Conservation (phyloP, 805 yeast genomes). For the Debaryomyces castellii region DNA sequence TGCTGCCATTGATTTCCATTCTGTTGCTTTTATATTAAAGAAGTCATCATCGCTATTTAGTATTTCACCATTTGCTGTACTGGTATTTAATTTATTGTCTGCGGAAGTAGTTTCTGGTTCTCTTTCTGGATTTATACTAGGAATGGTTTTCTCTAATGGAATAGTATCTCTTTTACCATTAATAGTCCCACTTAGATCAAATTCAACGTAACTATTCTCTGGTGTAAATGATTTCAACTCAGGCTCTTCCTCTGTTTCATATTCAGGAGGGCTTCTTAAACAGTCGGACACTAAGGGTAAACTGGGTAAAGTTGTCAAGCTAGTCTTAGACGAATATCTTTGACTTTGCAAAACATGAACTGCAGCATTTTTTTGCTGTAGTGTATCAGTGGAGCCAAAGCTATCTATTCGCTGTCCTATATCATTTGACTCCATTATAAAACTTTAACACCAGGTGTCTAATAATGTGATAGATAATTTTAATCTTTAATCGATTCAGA, state of each 20-base stretch:
- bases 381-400: background rate
- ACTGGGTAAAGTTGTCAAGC: conserved; percentile 21
- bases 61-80: conserved; percentile 4
- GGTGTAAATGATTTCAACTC: conserved; percentile 2
- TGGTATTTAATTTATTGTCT: background rate
- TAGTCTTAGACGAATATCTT: conserved; percentile 15
- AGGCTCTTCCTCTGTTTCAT: background rate
- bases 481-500: background rate
- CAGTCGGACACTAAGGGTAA: conserved; percentile 11
- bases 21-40: conserved; percentile 41
- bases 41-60: conserved; percentile 27
- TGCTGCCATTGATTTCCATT: conserved; percentile 88
- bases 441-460: background rate
- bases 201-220: conserved; percentile 25
- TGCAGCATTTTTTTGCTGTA: background rate
- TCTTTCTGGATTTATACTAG: background rate
- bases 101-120: background rate
- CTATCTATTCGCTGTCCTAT: background rate
- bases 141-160: conserved; percentile 6
- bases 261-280: background rate
- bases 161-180: conserved; percentile 2
- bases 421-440: background rate
- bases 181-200: conserved; percentile 21
- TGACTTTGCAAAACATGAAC: background rate
- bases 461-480: background rate